Evolutionary conservation across 257 asterid species (phyloP).

Genomic region (Solanum paucissectum): DNA sequence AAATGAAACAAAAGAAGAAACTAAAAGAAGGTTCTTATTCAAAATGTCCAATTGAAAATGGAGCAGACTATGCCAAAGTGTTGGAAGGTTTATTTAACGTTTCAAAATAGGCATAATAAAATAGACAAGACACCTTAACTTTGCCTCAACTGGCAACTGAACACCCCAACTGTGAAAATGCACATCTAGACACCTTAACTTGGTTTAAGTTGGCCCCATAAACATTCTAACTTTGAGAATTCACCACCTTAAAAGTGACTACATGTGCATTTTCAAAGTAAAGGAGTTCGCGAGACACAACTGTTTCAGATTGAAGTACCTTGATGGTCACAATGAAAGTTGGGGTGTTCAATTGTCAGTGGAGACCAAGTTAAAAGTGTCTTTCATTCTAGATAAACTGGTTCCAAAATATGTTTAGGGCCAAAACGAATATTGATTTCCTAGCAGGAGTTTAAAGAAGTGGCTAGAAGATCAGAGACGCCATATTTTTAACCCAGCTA

Average conservation of each 20-base stretch:
- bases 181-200: neutral
- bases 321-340: neutral
- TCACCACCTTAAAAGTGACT: neutral
- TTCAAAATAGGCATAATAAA: neutral
- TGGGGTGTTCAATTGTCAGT: neutral
- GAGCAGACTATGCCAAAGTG: neutral
- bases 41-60: neutral
- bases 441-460: neutral
- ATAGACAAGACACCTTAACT: neutral
- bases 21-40: neutral
- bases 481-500: neutral
- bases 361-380: neutral
- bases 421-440: neutral
- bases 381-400: neutral
- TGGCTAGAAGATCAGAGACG: neutral
- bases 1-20: neutral
- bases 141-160: neutral
- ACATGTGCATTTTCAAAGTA: neutral
- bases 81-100: neutral
- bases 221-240: neutral
- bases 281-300: neutral
- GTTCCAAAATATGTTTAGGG: neutral
- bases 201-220: neutral
- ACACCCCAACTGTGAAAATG: neutral
- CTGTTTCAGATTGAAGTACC: neutral